Base-by-base conservation (phyloP, 75 land plant genomes). In the Cunninghamia lanceolata region DNA sequence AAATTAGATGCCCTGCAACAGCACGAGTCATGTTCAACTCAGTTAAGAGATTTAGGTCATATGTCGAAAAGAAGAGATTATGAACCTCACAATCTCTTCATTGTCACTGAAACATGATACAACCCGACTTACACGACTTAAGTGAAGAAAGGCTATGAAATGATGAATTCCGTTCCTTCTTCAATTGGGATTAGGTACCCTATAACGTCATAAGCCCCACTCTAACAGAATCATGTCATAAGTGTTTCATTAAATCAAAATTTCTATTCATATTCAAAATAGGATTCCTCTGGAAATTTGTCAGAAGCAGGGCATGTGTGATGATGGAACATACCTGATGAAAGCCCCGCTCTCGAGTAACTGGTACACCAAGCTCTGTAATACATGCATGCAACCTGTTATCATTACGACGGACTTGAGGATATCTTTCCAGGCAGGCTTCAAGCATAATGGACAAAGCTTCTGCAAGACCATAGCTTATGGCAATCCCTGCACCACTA, bases 371-470 rank as follows among this genome's bases (percentile, higher is more conserved):
- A 14, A 87, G 88, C 88, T 87, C 88, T 38, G 88, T 36, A 46
- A 87, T 85, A 36, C 88, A 87, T 7, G 88, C 88, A 21, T 86
- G 79, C 88, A 91, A 46, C 28, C 90, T 83, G 54, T 90, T 84
- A 52, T 90, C 91, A 53, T 84, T 85, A 46, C 91, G 88, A 32
- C 34, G 36, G 14, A 87, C 45, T 35, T 46, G 47, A 34, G 88
- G 88, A 76, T 87, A 87, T 70, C 88, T 87, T 30, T 21, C 63
- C 16, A 87, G 35, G 80, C 88, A 87, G 28, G 39, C 54, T 15
- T 87, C 88, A 9, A 83, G 81, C 87, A 87, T 86, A 38, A 42
- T 74, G 28, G 59, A 85, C 77, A 87, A 81, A 87, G 88, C 82
- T 45, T 86, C 30, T 2, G 88, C 88, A 43, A 87, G 88, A 4